Base-by-base conservation (phyloP, 2,329 filamentous ascomycete species). In the Aspergillus awamori region DNA sequence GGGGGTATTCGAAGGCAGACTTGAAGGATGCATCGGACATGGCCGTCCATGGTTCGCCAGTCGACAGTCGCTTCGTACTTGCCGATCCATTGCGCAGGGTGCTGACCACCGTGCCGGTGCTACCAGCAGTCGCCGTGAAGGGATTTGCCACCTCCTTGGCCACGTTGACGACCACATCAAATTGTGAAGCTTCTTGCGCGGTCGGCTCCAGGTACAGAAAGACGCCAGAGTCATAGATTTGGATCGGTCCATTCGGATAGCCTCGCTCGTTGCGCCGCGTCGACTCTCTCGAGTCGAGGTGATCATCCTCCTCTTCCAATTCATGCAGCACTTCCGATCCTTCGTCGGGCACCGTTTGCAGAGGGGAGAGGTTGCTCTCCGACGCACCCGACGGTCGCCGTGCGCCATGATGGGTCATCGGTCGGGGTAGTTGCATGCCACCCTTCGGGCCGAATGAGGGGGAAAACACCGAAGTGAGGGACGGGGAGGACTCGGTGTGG, bases 61-160 rank as follows among this genome's bases (percentile, higher is more conserved):
- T 70, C 13, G 72, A 76, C 22, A 72, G 66, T 38, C 73, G 73
- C 47, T 75, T 76, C 5, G 70, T 67, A 24, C 67, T 65, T 47
- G 62, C 63, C n/a, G 72, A 66, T 15, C 82, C 81, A 65, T 84
- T 85, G 36, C 84, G 83, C 67, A 77, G 77, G 8, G 77, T 72
- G 51, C 77, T 79, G 71, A 80, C 76, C 36, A 80, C 76, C 5
- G 76, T 78, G 33, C 76, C 72, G 38, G 72, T 71, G 24, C 70
- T 70, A 65, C 63, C 71, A 61, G 63, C 74, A 15, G 65, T 64
- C 4, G 61, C 67, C 5, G 69, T 72, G 67, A 88, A 86, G 1
- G 86, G 86, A 65, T 88, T 88, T 57, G 80, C 80, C 5, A 89
- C 86, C 71, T 89, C 86, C 69, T 86, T 87, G 6, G 86, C 86